Evolutionary conservation across 768 basidiomycete species (phyloP), one percentile per base, ranked within the genome.

Genomic region (Hypholoma sublateritium): DNA sequence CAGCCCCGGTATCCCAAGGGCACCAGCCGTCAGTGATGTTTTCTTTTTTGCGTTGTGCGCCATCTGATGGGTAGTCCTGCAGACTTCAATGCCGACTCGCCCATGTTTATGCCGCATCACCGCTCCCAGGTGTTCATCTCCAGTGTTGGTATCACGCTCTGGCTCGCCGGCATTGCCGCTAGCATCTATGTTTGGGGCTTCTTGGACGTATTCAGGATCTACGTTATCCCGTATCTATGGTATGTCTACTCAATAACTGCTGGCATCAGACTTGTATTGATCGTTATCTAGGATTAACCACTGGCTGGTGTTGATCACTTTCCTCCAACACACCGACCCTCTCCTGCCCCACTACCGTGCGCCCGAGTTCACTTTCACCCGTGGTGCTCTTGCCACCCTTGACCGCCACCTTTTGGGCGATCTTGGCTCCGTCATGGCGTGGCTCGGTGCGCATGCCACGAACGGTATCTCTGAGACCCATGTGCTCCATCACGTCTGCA

Each of bases 251-350:
- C 28, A 9, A 9, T 6, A 32, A 32, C 28, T 32, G 45, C 11
- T 19, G 35, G 54, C 25, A 12, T 53, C 48, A 8, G 51, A 57
- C 32, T 16, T 43, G n/a, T 41, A 24, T 17, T 48, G 11, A 41
- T 42, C 52, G 0, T 58, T 87, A 84, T 32, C n/a, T 32, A 32
- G 28, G 86, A 85, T 89, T 53, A 93, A 93, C 79, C 92, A 94
- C 80, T 97, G 95, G 95, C 82, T 98, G 53, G 93, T 98, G 56
- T 67, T 94, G 65, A 97, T 98, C 77, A 97, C 95, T 17, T 98
- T 93, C 89, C 80, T 98, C 50, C 96, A 99, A 77, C 96, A 99
- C 79, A 98, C 96, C 65, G 96, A 98, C 75, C 93, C 95, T 17
- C 72, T 89, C 45, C 84, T 98, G 43, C 95, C 95, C 48, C 96